Percentiles rank a stretch among this genome's conserved stretches.
These are phyloP conservation scores for Aspergillus intermedius DNA, from an alignment of 2,329 filamentous ascomycete genomes.

Conservation along the genomic window DNA sequence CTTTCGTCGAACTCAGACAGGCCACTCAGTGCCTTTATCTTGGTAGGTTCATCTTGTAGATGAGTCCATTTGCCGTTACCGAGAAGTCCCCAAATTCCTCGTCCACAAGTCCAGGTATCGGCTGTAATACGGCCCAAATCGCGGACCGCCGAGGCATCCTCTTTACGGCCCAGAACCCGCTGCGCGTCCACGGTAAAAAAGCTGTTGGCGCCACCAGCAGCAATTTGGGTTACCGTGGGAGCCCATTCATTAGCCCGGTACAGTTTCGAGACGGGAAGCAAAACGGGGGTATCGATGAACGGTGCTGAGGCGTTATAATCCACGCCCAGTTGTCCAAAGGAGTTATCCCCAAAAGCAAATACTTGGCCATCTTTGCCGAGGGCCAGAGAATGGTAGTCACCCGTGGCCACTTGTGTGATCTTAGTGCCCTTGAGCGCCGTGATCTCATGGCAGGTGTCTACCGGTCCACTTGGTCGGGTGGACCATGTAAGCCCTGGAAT, in stretches of 20 bases:
- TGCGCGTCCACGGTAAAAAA: slow-evolving; percentile 81
- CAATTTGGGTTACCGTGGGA: slow-evolving; percentile 66
- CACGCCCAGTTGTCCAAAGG: slow-evolving; percentile 83
- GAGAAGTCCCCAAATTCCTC: slow-evolving; percentile 74
- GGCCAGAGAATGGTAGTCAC: slow-evolving; percentile 78
- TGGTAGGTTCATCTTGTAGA: slow-evolving; percentile 67
- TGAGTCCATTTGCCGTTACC: slow-evolving; percentile 89
- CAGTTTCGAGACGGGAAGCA: slow-evolving; percentile 63
- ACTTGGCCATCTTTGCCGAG: slow-evolving; percentile 69
- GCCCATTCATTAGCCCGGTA: slow-evolving; percentile 61
- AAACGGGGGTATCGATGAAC: slow-evolving; percentile 62
- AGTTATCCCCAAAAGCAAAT: slow-evolving; percentile 88
- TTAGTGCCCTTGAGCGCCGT: slow-evolving; percentile 62
- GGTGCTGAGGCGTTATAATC: slow-evolving; percentile 58
- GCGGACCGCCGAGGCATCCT: slow-evolving; percentile 34
- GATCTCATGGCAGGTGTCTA: slow-evolving; percentile 78
- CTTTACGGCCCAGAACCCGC: slow-evolving; percentile 45
- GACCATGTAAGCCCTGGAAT: slow-evolving; percentile 75
- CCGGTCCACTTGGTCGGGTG: slow-evolving; percentile 67
- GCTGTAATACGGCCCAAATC: slow-evolving; percentile 55
- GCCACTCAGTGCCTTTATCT: slow-evolving; percentile 75
- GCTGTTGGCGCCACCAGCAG: slow-evolving; percentile 78
- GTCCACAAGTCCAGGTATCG: slow-evolving; percentile 82
- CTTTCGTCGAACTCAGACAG: slow-evolving; percentile 82
- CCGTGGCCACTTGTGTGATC: slow-evolving; percentile 68